Percentiles rank a stretch among this genome's conserved stretches.
phyloP scores from a whole-genome alignment of 768 basidiomycete genomes.

The Phaffia tasmanica region DNA sequence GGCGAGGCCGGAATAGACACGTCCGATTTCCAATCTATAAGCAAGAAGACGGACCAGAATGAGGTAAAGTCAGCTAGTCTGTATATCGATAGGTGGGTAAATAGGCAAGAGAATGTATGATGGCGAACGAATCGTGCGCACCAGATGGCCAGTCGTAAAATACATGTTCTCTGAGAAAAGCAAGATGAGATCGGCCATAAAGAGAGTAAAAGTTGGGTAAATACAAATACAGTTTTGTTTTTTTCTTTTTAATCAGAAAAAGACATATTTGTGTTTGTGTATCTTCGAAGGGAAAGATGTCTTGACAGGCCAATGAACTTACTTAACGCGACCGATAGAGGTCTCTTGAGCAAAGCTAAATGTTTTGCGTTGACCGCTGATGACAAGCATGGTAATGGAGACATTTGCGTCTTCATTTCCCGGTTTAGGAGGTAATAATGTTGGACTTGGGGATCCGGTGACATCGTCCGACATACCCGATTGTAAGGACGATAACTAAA shows the following conservation, averaged over 20 bases:
- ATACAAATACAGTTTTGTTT: background rate
- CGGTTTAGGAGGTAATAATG: background rate
- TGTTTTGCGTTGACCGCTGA: conserved; percentile 20
- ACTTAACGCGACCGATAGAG: conserved; percentile 17
- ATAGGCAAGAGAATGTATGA: background rate
- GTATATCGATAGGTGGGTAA: background rate
- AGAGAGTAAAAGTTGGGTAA: background rate
- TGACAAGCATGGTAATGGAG: conserved; percentile 16
- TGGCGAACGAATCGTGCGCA: background rate
- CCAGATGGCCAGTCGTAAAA: conserved; percentile 16
- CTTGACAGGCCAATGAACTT: background rate
- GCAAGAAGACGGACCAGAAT: background rate
- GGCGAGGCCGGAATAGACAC: conserved; percentile 11
- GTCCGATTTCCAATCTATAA: conserved; percentile 17
- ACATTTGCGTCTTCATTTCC: conserved; percentile 1
- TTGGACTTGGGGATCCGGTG: no score
- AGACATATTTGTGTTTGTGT: background rate
- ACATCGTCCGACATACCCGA: no score
- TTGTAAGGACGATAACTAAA: no score
- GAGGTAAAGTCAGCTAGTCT: background rate
- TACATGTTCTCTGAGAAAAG: conserved; percentile 11
- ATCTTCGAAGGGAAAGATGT: no score
- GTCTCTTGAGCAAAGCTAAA: conserved; percentile 17
- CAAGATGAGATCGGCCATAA: background rate
- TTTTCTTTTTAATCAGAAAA: no score